Percentiles rank a stretch among this genome's conserved stretches.
phyloP scores from a whole-genome alignment of 495 filamentous ascomycete genomes.

The Podospora fimiseda region DNA sequence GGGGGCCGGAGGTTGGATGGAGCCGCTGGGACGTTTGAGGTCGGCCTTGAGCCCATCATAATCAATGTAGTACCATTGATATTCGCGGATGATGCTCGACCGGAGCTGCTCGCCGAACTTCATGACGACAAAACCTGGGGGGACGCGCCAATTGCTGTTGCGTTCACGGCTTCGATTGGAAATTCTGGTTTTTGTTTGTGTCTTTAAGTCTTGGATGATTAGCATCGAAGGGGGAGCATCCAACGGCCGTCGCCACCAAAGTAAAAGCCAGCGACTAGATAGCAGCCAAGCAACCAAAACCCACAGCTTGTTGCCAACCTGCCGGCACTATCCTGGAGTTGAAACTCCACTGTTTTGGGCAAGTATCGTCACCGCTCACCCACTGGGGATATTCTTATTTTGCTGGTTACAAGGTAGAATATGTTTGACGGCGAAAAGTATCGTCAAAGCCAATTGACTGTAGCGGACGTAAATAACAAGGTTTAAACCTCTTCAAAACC shows the following conservation, averaged over 20 bases:
- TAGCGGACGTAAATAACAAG: too few relatives aligned
- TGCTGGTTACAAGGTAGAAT: too few relatives aligned
- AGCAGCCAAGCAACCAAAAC: conserved; percentile 5
- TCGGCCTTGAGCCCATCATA: conserved; percentile 89
- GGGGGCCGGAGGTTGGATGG: conserved; percentile 32
- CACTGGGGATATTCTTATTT: too few relatives aligned
- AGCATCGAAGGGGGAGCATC: conserved; percentile 29
- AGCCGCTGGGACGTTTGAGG: conserved; percentile 67
- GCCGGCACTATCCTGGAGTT: too few relatives aligned
- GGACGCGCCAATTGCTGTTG: conserved; percentile 24
- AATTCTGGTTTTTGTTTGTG: conserved; percentile 28
- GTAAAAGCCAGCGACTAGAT: conserved; percentile 2
- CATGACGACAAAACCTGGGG: conserved; percentile 43
- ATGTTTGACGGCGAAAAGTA: too few relatives aligned
- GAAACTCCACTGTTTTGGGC: background rate
- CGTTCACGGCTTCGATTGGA: conserved; percentile 16
- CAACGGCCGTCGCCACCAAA: background rate
- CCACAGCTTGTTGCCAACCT: too few relatives aligned
- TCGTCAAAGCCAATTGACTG: too few relatives aligned
- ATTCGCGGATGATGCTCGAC: conserved; percentile 89
- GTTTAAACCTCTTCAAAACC: background rate
- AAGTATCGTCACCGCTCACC: background rate
- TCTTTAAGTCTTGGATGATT: conserved; percentile 45
- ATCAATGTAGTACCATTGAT: conserved; percentile 93
- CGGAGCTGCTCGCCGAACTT: conserved; percentile 97